Evolutionary conservation across 2,329 filamentous ascomycete species (phyloP).

Genomic region (Penicillium corylophilum): DNA sequence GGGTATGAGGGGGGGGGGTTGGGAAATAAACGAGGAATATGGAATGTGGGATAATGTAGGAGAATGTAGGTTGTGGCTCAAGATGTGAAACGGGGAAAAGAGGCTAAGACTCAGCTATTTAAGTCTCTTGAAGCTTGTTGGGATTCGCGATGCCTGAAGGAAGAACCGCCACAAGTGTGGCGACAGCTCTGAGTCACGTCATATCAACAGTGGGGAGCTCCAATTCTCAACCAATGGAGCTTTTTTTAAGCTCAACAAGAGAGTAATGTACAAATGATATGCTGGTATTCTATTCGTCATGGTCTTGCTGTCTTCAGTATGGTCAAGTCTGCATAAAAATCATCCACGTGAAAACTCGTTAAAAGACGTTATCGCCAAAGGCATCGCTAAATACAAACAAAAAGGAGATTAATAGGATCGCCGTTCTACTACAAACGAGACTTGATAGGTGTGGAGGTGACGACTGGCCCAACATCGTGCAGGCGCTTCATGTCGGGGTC

Average conservation of each 20-base stretch:
- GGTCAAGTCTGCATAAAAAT: neutral
- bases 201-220: neutral
- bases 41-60: neutral
- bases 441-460: constrained; percentile 8
- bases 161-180: constrained; percentile 8
- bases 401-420: neutral
- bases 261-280: neutral
- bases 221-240: neutral
- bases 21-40: neutral
- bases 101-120: too few species aligned
- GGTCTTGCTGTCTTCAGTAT: neutral
- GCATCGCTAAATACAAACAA: neutral
- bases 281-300: neutral
- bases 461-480: constrained; percentile 18
- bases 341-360: neutral
- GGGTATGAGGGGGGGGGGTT: neutral
- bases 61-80: neutral
- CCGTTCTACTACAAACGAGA: constrained; percentile 14
- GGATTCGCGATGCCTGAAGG: neutral
- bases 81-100: too few species aligned
- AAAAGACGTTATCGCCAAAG: neutral
- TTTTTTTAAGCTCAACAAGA: neutral
- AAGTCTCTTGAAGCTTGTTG: neutral
- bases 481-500: constrained; percentile 44
- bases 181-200: constrained; percentile 7